Percentiles rank a stretch among this genome's conserved stretches.
Conservation (phyloP, 768 basidiomycete species). For the Termitomyces titanicus region DNA sequence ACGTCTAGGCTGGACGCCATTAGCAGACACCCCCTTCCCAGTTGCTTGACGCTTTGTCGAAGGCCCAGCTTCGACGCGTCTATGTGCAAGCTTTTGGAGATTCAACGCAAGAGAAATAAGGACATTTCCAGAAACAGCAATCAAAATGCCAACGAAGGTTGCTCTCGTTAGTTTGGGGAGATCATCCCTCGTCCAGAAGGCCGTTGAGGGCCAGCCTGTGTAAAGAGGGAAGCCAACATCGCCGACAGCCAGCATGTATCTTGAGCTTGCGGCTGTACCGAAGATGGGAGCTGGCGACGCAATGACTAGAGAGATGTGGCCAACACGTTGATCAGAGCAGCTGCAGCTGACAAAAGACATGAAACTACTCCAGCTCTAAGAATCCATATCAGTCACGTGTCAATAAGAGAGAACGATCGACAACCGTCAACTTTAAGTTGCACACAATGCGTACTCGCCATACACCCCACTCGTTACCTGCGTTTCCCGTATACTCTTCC, state of each 20-base stretch:
- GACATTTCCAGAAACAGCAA: slow-evolving; percentile 82
- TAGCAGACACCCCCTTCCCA: background rate
- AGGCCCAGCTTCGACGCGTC: slow-evolving; percentile 49
- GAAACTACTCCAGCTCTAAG: background rate
- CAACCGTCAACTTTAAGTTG: no score
- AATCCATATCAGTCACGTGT: slow-evolving; percentile 13
- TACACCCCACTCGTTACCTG: slow-evolving; percentile 67
- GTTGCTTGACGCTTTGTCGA: slow-evolving; percentile 3
- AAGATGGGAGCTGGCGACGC: background rate
- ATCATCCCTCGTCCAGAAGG: slow-evolving; percentile 25
- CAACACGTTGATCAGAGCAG: background rate
- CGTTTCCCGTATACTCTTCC: slow-evolving; percentile 88
- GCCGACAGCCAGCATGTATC: slow-evolving; percentile 5
- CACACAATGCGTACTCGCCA: slow-evolving; percentile 90
- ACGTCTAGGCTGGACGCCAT: slow-evolving; percentile 1
- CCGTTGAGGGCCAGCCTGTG: slow-evolving; percentile 3
- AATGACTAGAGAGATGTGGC: background rate
- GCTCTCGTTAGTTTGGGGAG: slow-evolving; percentile 53
- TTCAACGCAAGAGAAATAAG: slow-evolving; percentile 91
- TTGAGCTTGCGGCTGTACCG: background rate
- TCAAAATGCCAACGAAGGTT: slow-evolving; percentile 72
- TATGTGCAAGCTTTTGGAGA: slow-evolving; percentile 89
- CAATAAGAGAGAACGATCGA: background rate
- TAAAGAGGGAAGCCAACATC: background rate
- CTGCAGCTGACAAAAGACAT: slow-evolving; percentile 1